Evolutionary conservation across 2,329 filamentous ascomycete species (phyloP), one percentile per base, ranked within the genome.

Genomic region (Cercospora sp.): DNA sequence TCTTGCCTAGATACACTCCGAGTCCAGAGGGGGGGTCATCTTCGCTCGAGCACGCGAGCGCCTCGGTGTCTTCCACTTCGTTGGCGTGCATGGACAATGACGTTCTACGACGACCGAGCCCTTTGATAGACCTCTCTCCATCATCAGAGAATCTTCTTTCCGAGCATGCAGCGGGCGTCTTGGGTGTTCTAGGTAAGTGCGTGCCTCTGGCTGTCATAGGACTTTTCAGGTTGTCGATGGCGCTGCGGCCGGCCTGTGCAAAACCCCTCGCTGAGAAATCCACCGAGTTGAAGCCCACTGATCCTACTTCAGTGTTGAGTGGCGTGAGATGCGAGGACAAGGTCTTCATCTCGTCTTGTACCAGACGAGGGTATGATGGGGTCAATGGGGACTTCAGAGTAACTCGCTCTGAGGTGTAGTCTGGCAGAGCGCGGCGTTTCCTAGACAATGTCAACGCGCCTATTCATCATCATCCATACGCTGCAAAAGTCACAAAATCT

Each of bases 1-100:
- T 84, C 77, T 86, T 89, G 74, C 85, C 83, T 79, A 91, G 90
- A 36, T 91, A 75, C 68, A 83, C 84, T 57, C 89, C 89, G 83
- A 91, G 87, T 69, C 85, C 85, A 72, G 88, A 91, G 70, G 91
- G 80, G 36, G 83, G 82, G 30, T 85, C 77, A n/a, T 87, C 86
- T 1, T 87, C 85, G 8, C 76, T 77, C 36, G 77, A 75, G 20
- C 75, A 75, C 18, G 66, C 61, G n/a, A 60, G 28, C 18, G 59
- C 58, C 20, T 67, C 40, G 36, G 58, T 62, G 58, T 64, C 40
- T 28, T 63, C 63, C 20, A 63, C 63, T 42, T 66, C 42, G 57
- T 20, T 48, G 18, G 42, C 42, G 42, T 48, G 42, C 42, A 66
- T 13, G 18, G 45, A 64, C 7, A 64, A 28, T 12, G 55, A 64